Evolutionary conservation across 345 rosid genomes (phyloP).

Genomic region (Gossypium anomalum): DNA sequence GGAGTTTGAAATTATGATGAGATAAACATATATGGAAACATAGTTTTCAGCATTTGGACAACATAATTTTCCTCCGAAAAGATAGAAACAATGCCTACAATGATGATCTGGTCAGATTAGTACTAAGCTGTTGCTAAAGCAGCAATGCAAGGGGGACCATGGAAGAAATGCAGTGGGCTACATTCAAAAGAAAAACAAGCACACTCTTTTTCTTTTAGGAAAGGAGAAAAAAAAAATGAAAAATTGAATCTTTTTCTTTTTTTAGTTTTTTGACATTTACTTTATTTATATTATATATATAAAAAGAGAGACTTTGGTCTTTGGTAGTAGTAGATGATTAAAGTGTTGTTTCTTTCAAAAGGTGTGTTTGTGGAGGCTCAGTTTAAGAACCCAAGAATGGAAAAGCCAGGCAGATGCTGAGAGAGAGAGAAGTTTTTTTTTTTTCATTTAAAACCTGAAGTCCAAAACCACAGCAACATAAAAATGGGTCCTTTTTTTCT

Average conservation of each 20-base stretch:
- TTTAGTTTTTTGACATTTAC: neutral
- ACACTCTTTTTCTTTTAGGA: too few relatives aligned
- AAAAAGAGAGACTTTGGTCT: neutral
- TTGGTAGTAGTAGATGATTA: neutral
- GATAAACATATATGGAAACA: neutral
- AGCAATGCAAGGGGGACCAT: too few relatives aligned
- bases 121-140: neutral
- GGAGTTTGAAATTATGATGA: neutral
- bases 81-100: neutral
- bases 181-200: neutral
- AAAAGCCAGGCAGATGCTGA: neutral
- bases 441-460: neutral
- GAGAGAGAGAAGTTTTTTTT: neutral
- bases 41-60: neutral
- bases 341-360: conserved; percentile 17
- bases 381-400: conserved; percentile 30
- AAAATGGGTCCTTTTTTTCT: conserved; percentile 22
- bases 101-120: neutral
- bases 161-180: too few relatives aligned
- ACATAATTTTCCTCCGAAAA: neutral
- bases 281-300: neutral
- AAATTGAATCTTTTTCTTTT: neutral
- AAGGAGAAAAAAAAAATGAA: too few relatives aligned
- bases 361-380: conserved; percentile 23
- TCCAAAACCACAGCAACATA: neutral